Percentiles rank a stretch among this genome's conserved stretches.
Evolutionary conservation across 345 rosid genomes (phyloP).

Genomic region (Acer saccharum): DNA sequence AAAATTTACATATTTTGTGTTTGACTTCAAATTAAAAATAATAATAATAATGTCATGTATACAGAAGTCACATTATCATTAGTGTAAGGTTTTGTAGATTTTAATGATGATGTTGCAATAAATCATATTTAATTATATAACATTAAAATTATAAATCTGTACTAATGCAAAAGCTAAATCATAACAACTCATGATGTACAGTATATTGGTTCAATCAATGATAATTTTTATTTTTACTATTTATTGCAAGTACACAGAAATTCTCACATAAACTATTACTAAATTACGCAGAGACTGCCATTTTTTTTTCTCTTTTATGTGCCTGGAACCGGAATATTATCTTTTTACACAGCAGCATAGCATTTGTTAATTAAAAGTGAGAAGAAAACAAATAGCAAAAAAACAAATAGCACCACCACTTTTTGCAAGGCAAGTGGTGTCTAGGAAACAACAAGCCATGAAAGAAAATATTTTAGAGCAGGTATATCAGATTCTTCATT

Average conservation of each 20-base stretch:
- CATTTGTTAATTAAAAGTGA: neutral
- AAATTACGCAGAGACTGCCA: neutral
- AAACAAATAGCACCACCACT: slow-evolving; percentile 10
- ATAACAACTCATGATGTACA: too few relatives aligned
- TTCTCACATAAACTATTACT: slow-evolving; percentile 6
- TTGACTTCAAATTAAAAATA: too few relatives aligned
- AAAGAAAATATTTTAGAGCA: neutral
- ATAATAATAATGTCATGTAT: too few relatives aligned
- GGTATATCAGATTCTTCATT: slow-evolving; percentile 7
- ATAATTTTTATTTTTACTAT: too few relatives aligned
- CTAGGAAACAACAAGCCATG: slow-evolving; percentile 10
- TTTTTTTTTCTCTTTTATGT: neutral
- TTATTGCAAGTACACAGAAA: neutral
- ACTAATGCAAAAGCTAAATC: too few relatives aligned
- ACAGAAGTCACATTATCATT: too few relatives aligned
- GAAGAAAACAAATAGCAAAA: slow-evolving; percentile 7
- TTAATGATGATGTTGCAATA: too few relatives aligned
- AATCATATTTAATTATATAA: too few relatives aligned
- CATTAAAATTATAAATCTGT: too few relatives aligned
- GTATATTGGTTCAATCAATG: too few relatives aligned
- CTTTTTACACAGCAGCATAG: neutral
- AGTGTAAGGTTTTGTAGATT: too few relatives aligned
- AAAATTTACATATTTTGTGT: too few relatives aligned
- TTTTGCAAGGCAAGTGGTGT: slow-evolving; percentile 29
- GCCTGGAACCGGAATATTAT: neutral